Evolutionary conservation across 106 monocot species (phyloP), one percentile per base, ranked within the genome.

Genomic region (Allium fistulosum): DNA sequence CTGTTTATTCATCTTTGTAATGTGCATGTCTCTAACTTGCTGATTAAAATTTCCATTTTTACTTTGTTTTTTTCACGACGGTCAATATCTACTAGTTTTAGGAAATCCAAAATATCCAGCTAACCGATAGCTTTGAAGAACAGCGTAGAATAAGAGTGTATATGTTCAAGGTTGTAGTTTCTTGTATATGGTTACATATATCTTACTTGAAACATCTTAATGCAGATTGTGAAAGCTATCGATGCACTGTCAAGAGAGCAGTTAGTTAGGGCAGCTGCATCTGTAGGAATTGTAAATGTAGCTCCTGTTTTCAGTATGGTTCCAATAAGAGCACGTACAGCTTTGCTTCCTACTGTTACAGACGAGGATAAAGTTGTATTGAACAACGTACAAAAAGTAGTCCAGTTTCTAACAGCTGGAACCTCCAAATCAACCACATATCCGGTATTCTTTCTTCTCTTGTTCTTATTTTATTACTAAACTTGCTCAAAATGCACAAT

Each of bases 201-300:
- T 37, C 37, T 37, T 37, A 37, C 2, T 37, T 37, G 37, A 37
- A 37, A 4, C 37, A 37, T 37, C 37, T 37, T 37, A 37, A 62
- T 80, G 53, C 74, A 97, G 97, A 87, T 97, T 73, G 97, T 97
- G 46, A 97, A 92, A 76, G 92, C 89, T 60, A 92, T 97, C 62
- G 97, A 97, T 80, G 97, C 97, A 46, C 59, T 97, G 71, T 97
- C 97, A 69, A 86, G 97, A 51, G 80, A 92, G 49, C 97, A 97
- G 77, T 60, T 92, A 75, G 80, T 90, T 53, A 83, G 81, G 77
- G 73, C 90, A 46, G 69, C 77, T 59, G 73, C 78, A 59, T 69
- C 79, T 61, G 77, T 97, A 48, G 92, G 97, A 28, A 77, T 97
- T 51, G 48, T 82, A 69, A 97, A 77, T 46, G 22, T 69, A 17